Conservation (phyloP, 2,329 filamentous ascomycete species). For the Ilyonectria sp. region DNA sequence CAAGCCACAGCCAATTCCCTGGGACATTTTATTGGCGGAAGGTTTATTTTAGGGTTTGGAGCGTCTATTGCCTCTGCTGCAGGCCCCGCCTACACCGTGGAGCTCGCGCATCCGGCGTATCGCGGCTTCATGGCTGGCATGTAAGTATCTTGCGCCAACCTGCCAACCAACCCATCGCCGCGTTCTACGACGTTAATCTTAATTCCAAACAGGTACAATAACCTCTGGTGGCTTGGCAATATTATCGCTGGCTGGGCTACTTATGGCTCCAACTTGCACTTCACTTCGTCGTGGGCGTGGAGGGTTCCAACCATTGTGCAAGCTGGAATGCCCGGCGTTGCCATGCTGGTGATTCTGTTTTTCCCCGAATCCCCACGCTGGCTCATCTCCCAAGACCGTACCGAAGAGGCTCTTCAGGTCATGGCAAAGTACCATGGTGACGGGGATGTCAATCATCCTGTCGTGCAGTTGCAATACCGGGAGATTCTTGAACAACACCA, state of each 20-base stretch:
- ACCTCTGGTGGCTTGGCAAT: conserved; percentile 10
- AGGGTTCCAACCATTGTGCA: conserved; percentile 18
- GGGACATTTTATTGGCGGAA: conserved; percentile 68
- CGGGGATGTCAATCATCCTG: conserved; percentile 50
- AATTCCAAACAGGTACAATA: conserved; percentile 20
- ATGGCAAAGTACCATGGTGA: conserved; percentile 66
- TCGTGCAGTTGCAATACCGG: conserved; percentile 55
- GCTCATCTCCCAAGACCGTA: conserved; percentile 43
- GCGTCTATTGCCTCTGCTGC: conserved; percentile 73
- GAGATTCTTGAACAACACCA: conserved; percentile 60
- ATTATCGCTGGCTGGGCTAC: conserved; percentile 59
- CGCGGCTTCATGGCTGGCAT: conserved; percentile 73
- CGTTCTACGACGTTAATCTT: neutral
- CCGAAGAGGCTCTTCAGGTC: conserved; percentile 63
- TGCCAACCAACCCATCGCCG: neutral
- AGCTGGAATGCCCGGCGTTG: conserved; percentile 8
- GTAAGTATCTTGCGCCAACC: conserved; percentile 35
- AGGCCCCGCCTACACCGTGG: conserved; percentile 74
- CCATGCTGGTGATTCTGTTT: conserved; percentile 20
- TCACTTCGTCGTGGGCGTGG: conserved; percentile 23
- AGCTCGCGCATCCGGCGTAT: conserved; percentile 74
- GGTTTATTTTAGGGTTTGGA: conserved; percentile 70
- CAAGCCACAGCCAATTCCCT: conserved; percentile 55
- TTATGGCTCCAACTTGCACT: conserved; percentile 54
- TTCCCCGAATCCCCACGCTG: conserved; percentile 61